These are phyloP conservation scores for Epithele typhae DNA, from an alignment of 768 basidiomycete species.

Conservation along the genomic window DNA sequence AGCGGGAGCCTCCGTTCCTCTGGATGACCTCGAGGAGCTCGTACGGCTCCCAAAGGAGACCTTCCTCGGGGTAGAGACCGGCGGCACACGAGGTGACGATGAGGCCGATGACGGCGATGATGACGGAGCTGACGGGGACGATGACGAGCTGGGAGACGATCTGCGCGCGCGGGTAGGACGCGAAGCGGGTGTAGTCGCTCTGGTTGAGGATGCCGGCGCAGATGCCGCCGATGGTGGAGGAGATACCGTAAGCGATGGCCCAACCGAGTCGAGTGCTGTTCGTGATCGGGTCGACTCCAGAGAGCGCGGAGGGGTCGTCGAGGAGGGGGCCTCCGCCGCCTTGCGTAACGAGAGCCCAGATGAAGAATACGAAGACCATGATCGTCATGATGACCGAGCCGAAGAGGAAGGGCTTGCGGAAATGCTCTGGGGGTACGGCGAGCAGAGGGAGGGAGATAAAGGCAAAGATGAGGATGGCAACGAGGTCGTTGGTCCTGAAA, in stretches of 20 bases:
- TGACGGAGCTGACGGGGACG: slow-evolving; percentile 11
- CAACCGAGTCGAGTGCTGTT: slow-evolving; percentile 12
- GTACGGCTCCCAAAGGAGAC: slow-evolving; percentile 21
- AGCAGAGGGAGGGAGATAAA: slow-evolving; percentile 19
- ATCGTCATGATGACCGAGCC: slow-evolving; percentile 14
- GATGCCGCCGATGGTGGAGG: slow-evolving; percentile 16
- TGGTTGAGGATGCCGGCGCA: slow-evolving; percentile 20
- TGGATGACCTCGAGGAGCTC: slow-evolving; percentile 17
- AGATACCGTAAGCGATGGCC: slow-evolving; percentile 18
- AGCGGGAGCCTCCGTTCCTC: slow-evolving; percentile 10
- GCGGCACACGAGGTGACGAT: slow-evolving; percentile 19
- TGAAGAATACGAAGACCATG: slow-evolving; percentile 12
- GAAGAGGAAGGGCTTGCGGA: slow-evolving; percentile 17
- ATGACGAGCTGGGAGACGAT: slow-evolving; percentile 12
- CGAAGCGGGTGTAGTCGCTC: slow-evolving; percentile 21
- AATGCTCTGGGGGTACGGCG: slow-evolving; percentile 20
- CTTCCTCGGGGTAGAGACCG: slow-evolving; percentile 15
- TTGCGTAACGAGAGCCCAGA: slow-evolving; percentile 17
- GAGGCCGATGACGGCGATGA: slow-evolving; percentile 15
- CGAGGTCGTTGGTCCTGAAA: slow-evolving; percentile 12
- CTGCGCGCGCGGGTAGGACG: slow-evolving; percentile 5
- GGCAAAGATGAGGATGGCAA: slow-evolving; percentile 15
- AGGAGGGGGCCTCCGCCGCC: slow-evolving; percentile 18
- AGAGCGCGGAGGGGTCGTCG: slow-evolving; percentile 6
- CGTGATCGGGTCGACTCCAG: slow-evolving; percentile 3